Evolutionary conservation across 805 yeast genomes (phyloP).

Genomic region (Candida quercuum): DNA sequence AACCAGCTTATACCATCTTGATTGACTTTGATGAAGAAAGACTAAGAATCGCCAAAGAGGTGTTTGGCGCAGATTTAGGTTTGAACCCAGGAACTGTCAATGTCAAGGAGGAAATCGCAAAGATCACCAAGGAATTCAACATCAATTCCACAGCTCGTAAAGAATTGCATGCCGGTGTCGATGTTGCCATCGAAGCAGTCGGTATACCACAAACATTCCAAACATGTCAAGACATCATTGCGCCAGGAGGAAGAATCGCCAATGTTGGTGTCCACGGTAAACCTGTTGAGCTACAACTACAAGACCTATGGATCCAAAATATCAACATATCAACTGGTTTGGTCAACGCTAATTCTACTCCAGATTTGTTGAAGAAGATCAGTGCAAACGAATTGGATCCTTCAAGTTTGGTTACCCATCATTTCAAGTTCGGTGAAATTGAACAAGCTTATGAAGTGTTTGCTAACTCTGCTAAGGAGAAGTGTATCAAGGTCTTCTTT

Average conservation of each 20-base stretch:
- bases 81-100: conserved; percentile 47
- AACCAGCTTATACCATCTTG: conserved; percentile 52
- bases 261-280: conserved; percentile 55
- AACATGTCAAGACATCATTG: conserved; percentile 48
- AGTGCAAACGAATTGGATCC: conserved; percentile 33
- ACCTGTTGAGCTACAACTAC: conserved; percentile 35
- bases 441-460: conserved; percentile 59
- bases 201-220: conserved; percentile 60
- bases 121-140: conserved; percentile 22
- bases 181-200: conserved; percentile 60
- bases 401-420: conserved; percentile 52
- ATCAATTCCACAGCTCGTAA: conserved; percentile 19
- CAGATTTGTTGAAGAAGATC: conserved; percentile 32
- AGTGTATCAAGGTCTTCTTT: conserved; percentile 44
- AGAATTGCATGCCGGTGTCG: conserved; percentile 42
- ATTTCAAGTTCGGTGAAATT: conserved; percentile 49
- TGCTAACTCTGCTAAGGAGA: conserved; percentile 44
- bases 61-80: conserved; percentile 54
- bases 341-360: conserved; percentile 42
- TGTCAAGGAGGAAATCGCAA: conserved; percentile 33
- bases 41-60: conserved; percentile 48
- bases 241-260: conserved; percentile 59
- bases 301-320: conserved; percentile 42
- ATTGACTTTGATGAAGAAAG: conserved; percentile 57
- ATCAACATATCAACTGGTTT: conserved; percentile 42